These are phyloP conservation scores for Tanacetum coccineum DNA, from an alignment of 129 eudicot genomes.

Conservation along the genomic window DNA sequence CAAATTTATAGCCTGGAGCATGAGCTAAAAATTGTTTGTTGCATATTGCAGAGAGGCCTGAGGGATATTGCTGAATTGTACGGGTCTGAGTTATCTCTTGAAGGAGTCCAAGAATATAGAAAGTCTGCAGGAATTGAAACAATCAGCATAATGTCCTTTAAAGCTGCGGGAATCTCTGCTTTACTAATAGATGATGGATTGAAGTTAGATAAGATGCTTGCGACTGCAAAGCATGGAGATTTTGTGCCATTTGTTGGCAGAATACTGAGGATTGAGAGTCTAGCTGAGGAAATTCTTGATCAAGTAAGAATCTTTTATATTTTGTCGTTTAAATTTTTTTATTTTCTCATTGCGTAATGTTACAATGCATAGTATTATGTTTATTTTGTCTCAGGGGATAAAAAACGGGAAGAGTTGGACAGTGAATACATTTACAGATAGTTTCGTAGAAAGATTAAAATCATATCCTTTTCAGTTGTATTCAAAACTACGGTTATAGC, in stretches of 20 bases:
- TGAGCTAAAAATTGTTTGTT: constrained; percentile 1
- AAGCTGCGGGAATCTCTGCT: constrained; percentile 72
- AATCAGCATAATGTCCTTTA: constrained; percentile 58
- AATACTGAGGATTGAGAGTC: constrained; percentile 77
- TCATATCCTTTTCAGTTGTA: constrained; percentile 69
- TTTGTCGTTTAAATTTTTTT: background rate
- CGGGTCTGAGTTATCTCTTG: constrained; percentile 56
- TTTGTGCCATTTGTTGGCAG: constrained; percentile 75
- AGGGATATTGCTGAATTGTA: constrained; percentile 81
- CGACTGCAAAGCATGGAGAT: constrained; percentile 49
- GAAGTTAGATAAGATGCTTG: constrained; percentile 55
- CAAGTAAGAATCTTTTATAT: constrained; percentile 38
- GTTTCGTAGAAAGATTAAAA: constrained; percentile 48
- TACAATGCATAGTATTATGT: background rate
- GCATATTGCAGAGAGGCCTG: constrained; percentile 65
- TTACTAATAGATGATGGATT: constrained; percentile 89
- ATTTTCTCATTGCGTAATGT: background rate
- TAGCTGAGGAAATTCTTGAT: constrained; percentile 79
- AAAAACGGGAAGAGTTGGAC: constrained; percentile 59
- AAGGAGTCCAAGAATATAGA: constrained; percentile 68
- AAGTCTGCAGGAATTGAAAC: constrained; percentile 47
- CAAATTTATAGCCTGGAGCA: background rate
- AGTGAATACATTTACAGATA: constrained; percentile 56
- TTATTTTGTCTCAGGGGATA: constrained; percentile 45
- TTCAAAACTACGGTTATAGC: constrained; percentile 4